phyloP scores from a whole-genome alignment of 768 basidiomycete species.

The Trametes sanguinea region DNA sequence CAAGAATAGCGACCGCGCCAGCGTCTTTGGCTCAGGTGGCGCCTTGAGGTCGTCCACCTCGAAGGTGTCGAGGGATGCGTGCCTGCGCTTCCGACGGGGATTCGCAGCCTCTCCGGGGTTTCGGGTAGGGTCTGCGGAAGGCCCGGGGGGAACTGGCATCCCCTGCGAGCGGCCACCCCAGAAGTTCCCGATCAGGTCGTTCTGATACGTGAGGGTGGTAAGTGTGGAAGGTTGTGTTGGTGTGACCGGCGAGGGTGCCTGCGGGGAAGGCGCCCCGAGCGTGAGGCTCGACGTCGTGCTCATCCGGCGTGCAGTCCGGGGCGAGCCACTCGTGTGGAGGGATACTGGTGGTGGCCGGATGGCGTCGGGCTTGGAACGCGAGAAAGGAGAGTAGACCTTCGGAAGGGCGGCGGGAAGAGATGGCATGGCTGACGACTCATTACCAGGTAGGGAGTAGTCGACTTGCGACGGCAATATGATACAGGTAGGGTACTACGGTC shows the following conservation, averaged over 20 bases:
- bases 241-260: not conserved
- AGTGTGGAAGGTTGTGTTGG: not conserved
- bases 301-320: not conserved
- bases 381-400: not conserved
- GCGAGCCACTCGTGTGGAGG: not conserved
- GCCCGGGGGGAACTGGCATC: not conserved
- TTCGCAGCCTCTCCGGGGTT: not conserved
- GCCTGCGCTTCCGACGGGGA: not conserved
- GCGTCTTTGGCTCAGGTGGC: constrained; percentile 13
- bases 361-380: not conserved
- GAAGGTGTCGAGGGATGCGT: constrained; percentile 1
- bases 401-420: not conserved
- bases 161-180: constrained; percentile 5
- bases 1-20: constrained; percentile 9
- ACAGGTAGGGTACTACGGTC: constrained; percentile 4
- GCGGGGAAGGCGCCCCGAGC: not conserved
- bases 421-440: not conserved
- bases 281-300: constrained; percentile 4
- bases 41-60: not conserved
- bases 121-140: not conserved
- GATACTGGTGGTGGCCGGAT: not conserved
- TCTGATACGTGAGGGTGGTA: not conserved
- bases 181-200: constrained; percentile 10
- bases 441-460: not conserved
- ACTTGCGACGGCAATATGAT: constrained; percentile 5